These are phyloP conservation scores for Aspergillus steynii DNA, from an alignment of 495 filamentous ascomycete genomes.

Conservation along the genomic window DNA sequence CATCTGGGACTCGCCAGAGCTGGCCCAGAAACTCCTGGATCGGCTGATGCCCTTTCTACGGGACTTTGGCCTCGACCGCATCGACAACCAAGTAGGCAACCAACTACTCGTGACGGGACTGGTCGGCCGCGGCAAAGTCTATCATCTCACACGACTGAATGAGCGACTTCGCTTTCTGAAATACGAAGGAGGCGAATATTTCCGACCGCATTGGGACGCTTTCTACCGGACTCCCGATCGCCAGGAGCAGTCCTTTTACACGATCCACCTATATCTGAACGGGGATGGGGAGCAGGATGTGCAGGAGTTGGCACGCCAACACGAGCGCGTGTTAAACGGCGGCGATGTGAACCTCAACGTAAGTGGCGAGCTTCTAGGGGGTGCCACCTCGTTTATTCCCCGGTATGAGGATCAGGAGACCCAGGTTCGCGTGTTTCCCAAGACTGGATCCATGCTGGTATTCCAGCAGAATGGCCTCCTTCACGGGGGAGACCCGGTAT, in stretches of 20 bases:
- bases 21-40: slow-evolving; percentile 62
- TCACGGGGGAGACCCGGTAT: slow-evolving; percentile 73
- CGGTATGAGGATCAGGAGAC: slow-evolving; percentile 43
- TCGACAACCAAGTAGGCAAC: slow-evolving; percentile 43
- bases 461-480: slow-evolving; percentile 71
- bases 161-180: slow-evolving; percentile 79
- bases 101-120: slow-evolving; percentile 46
- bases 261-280: slow-evolving; percentile 84
- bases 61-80: slow-evolving; percentile 31
- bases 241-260: slow-evolving; percentile 64
- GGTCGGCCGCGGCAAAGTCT: slow-evolving; percentile 46
- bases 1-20: slow-evolving; percentile 64
- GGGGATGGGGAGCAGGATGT: slow-evolving; percentile 51
- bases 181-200: slow-evolving; percentile 76
- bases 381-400: slow-evolving; percentile 61
- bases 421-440: slow-evolving; percentile 64
- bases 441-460: slow-evolving; percentile 67
- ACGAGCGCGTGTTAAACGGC: slow-evolving; percentile 17
- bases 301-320: slow-evolving; percentile 28
- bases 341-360: slow-evolving; percentile 14
- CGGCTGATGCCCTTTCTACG: slow-evolving; percentile 54
- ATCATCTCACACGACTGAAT: slow-evolving; percentile 64
- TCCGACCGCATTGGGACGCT: slow-evolving; percentile 77
- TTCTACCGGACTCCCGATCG: slow-evolving; percentile 60
- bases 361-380: slow-evolving; percentile 41